A percentile compares a stretch with the other conserved stretches of the same genome.
phyloP scores from a whole-genome alignment of 2,329 filamentous ascomycete genomes.

The Penicillium capsulatum region DNA sequence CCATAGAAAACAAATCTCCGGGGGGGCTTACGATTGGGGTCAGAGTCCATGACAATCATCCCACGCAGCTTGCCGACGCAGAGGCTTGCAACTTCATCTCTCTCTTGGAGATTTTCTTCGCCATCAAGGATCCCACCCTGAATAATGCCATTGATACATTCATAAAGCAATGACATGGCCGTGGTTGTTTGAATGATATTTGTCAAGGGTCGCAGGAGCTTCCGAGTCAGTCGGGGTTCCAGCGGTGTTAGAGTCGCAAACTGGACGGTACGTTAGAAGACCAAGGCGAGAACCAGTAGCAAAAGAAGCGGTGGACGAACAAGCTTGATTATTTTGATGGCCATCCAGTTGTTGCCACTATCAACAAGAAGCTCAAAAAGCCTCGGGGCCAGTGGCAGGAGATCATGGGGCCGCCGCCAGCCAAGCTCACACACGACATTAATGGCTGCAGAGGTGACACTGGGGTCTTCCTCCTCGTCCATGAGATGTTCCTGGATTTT shows the following conservation, averaged over 20 bases:
- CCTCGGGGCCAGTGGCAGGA: conserved; percentile 82
- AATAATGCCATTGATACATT: conserved; percentile 98
- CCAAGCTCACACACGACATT: conserved; percentile 96
- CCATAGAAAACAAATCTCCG: neutral
- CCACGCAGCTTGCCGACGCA: conserved; percentile 90
- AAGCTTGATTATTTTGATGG: conserved; percentile 97
- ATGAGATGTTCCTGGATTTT: conserved; percentile 93
- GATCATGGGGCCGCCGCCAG: conserved; percentile 90
- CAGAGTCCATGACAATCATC: conserved; percentile 90
- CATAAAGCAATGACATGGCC: conserved; percentile 96
- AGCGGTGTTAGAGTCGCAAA: conserved; percentile 92
- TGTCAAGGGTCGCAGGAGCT: conserved; percentile 83
- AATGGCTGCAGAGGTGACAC: conserved; percentile 90
- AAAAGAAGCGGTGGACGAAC: conserved; percentile 47
- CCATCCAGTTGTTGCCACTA: conserved; percentile 98
- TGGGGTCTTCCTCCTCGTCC: conserved; percentile 84
- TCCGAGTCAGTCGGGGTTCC: conserved; percentile 85
- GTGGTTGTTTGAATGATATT: conserved; percentile 91
- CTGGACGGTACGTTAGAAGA: conserved; percentile 45
- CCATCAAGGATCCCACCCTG: conserved; percentile 89
- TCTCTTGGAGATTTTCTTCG: conserved; percentile 71
- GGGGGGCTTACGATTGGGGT: conserved; percentile 73
- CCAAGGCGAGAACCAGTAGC: neutral
- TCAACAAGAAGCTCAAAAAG: conserved; percentile 90
- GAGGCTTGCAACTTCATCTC: conserved; percentile 85